phyloP scores from a whole-genome alignment of 2,329 filamentous ascomycete genomes.

The Arachnomyces sp. region DNA sequence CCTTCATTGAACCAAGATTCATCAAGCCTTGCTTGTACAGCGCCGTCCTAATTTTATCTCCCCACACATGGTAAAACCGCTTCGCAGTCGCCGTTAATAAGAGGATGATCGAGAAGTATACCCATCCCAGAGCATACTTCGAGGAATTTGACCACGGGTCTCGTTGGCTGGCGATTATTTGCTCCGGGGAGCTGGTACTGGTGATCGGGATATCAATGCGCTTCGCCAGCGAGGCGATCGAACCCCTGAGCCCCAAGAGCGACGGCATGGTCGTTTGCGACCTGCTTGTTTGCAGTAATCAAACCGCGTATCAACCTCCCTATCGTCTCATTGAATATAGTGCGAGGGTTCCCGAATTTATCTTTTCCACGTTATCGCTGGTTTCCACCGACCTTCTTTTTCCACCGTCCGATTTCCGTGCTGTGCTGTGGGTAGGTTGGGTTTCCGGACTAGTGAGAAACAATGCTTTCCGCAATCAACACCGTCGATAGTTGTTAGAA shows the following conservation, averaged over 20 bases:
- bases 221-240: conserved; percentile 28
- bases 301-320: conserved; percentile 3
- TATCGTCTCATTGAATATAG: too few species aligned
- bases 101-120: conserved; percentile 73
- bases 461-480: too few species aligned
- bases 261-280: conserved; percentile 6
- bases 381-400: too few species aligned
- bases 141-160: conserved; percentile 76
- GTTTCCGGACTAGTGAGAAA: too few species aligned
- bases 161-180: conserved; percentile 48
- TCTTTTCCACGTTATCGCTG: too few species aligned
- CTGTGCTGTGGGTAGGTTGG: too few species aligned
- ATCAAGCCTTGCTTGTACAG: conserved; percentile 76
- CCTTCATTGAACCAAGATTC: conserved; percentile 48
- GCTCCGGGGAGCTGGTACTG: conserved; percentile 45
- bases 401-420: too few species aligned
- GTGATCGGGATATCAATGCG: conserved; percentile 51
- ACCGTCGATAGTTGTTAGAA: too few species aligned
- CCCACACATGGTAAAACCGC: conserved; percentile 80
- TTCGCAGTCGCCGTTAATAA: conserved; percentile 58
- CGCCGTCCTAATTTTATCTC: conserved; percentile 84
- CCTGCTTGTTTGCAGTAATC: not conserved
- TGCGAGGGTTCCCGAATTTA: too few species aligned
- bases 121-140: conserved; percentile 81
- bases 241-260: conserved; percentile 11